phyloP scores from a whole-genome alignment of 495 filamentous ascomycete species.

The Neurospora sp. region DNA sequence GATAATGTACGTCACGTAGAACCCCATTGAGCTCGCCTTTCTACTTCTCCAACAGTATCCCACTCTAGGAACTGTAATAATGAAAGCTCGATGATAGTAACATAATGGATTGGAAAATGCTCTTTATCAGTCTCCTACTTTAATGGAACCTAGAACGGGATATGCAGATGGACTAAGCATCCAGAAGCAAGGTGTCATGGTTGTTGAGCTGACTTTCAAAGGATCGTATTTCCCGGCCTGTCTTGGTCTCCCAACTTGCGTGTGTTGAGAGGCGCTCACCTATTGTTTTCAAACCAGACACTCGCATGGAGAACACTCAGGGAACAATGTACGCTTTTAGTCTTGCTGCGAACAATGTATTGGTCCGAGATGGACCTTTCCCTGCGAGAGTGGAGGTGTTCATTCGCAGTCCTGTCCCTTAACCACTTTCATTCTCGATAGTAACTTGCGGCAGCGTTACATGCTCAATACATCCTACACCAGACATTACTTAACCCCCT shows the following conservation, averaged over 20 bases:
- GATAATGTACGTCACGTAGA: no score
- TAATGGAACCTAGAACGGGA: not conserved
- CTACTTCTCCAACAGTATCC: no score
- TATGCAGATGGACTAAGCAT: not conserved
- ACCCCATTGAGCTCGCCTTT: no score
- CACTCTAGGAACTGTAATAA: no score
- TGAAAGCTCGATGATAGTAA: no score
- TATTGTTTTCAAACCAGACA: no score
- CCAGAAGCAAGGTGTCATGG: not conserved
- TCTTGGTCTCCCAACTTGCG: not conserved
- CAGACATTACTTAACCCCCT: not conserved
- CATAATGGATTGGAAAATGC: not conserved
- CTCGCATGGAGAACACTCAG: no score
- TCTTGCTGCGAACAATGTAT: not conserved
- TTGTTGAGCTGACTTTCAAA: not conserved
- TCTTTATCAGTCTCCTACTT: not conserved
- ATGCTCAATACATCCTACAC: not conserved
- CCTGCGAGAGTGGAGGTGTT: not conserved
- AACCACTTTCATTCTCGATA: not conserved
- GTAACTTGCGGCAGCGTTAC: not conserved
- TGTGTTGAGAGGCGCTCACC: not conserved
- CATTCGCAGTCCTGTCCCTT: not conserved
- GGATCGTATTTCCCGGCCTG: not conserved
- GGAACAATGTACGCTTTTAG: no score
- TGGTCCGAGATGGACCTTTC: not conserved